These are phyloP conservation scores for Flaveria brownii DNA, from an alignment of 129 eudicot species.

Conservation along the genomic window DNA sequence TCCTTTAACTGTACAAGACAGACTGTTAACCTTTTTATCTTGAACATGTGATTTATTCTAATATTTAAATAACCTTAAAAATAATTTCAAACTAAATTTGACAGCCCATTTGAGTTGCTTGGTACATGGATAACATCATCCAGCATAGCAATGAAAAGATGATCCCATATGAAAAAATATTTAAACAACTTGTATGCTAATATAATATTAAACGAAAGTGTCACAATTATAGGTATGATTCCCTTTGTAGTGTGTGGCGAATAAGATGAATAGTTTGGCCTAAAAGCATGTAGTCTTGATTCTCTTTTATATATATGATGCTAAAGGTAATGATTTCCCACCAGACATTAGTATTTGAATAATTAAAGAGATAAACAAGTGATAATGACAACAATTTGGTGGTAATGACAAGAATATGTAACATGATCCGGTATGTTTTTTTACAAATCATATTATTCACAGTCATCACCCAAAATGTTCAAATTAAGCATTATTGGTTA, in stretches of 20 bases:
- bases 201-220: conserved; percentile 28
- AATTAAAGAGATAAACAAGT: conserved; percentile 32
- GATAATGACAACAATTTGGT: conserved; percentile 39
- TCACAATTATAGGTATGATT: conserved; percentile 39
- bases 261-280: conserved; percentile 29
- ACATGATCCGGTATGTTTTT: conserved; percentile 28
- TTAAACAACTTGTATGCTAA: conserved; percentile 17
- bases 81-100: not conserved
- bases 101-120: not conserved
- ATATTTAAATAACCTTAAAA: not conserved
- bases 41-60: conserved; percentile 34
- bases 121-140: conserved; percentile 16
- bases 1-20: conserved; percentile 19
- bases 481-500: conserved; percentile 15
- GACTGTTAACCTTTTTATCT: conserved; percentile 14
- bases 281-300: conserved; percentile 33
- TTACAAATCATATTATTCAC: conserved; percentile 25
- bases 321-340: conserved; percentile 43
- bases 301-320: conserved; percentile 35
- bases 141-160: conserved; percentile 6
- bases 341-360: conserved; percentile 32
- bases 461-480: conserved; percentile 12
- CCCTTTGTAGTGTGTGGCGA: conserved; percentile 29
- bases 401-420: conserved; percentile 33
- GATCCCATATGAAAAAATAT: conserved; percentile 11